Percentiles rank a stretch among this genome's conserved stretches.
Conservation (phyloP, 306 rosid genomes). For the Adenanthera pavonina region DNA sequence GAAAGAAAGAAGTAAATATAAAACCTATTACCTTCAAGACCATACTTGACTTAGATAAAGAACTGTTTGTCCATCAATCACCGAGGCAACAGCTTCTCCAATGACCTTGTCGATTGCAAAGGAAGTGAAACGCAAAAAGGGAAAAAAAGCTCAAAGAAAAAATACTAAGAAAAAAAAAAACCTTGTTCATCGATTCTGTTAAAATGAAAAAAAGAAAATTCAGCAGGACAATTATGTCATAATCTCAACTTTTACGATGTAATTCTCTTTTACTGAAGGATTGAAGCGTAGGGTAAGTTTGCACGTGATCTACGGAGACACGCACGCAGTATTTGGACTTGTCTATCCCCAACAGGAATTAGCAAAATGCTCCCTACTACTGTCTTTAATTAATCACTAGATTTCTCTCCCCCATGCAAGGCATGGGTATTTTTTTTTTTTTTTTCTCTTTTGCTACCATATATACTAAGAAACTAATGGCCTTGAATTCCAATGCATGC, state of each 20-base stretch:
- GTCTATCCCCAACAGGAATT: conserved; percentile 17
- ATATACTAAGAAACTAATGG: neutral
- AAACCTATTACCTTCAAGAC: too few species aligned
- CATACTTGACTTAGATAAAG: too few species aligned
- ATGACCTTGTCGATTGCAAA: too few species aligned
- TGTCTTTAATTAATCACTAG: neutral
- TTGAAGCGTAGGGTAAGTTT: conserved; percentile 18
- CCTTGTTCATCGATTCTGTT: too few species aligned
- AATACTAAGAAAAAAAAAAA: too few species aligned
- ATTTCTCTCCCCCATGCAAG: too few species aligned
- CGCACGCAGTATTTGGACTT: conserved; percentile 52
- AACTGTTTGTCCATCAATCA: too few species aligned
- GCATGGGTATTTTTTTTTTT: too few species aligned
- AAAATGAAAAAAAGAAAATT: conserved; percentile 13
- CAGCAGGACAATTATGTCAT: neutral
- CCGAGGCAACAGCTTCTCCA: too few species aligned
- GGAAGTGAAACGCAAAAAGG: too few species aligned
- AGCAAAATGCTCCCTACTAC: neutral
- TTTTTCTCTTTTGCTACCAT: neutral
- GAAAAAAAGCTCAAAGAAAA: too few species aligned
- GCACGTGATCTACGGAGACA: conserved; percentile 46
- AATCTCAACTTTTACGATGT: neutral
- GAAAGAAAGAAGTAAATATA: too few species aligned
- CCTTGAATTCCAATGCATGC: conserved; percentile 2
- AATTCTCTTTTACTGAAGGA: conserved; percentile 15